Conservation (phyloP, 164 flowering plant species). For the Magnolia kwangsiensis region DNA sequence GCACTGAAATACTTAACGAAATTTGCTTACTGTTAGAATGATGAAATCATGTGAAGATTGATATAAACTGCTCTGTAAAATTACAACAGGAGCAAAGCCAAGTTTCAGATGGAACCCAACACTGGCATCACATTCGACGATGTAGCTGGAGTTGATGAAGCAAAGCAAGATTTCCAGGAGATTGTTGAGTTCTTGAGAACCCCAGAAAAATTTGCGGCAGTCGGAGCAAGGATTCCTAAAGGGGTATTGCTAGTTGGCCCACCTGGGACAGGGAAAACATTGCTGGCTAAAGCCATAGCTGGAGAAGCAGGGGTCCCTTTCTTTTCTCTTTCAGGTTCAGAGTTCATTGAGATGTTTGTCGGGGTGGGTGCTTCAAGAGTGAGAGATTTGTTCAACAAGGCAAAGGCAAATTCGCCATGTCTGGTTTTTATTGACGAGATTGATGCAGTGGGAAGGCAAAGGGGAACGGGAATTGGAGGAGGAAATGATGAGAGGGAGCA, state of each 20-base stretch:
- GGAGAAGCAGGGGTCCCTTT: conserved; percentile 85
- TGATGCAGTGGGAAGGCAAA: conserved; percentile 69
- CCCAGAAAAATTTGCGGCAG: conserved; percentile 57
- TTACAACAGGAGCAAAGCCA: conserved; percentile 52
- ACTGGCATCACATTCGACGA: conserved; percentile 76
- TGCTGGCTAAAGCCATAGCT: conserved; percentile 69
- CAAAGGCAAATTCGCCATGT: conserved; percentile 59
- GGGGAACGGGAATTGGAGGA: conserved; percentile 74
- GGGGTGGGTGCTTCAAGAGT: conserved; percentile 79
- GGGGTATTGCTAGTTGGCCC: conserved; percentile 67
- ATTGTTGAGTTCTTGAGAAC: conserved; percentile 59
- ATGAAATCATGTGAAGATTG: background rate
- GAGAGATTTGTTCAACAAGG: conserved; percentile 65
- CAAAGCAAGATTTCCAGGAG: conserved; percentile 70
- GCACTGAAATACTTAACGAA: background rate
- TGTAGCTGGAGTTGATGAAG: conserved; percentile 78
- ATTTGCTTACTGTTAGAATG: background rate
- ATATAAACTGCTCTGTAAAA: background rate
- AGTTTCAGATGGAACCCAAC: conserved; percentile 72
- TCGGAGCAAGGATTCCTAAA: conserved; percentile 68
- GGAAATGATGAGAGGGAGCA: conserved; percentile 74
- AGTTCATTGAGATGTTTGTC: conserved; percentile 75
- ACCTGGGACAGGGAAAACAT: conserved; percentile 76
- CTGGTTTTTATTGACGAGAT: conserved; percentile 73
- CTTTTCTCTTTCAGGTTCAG: conserved; percentile 66